Conservation (phyloP, 345 rosid species). For the Salix koriyanagi region DNA sequence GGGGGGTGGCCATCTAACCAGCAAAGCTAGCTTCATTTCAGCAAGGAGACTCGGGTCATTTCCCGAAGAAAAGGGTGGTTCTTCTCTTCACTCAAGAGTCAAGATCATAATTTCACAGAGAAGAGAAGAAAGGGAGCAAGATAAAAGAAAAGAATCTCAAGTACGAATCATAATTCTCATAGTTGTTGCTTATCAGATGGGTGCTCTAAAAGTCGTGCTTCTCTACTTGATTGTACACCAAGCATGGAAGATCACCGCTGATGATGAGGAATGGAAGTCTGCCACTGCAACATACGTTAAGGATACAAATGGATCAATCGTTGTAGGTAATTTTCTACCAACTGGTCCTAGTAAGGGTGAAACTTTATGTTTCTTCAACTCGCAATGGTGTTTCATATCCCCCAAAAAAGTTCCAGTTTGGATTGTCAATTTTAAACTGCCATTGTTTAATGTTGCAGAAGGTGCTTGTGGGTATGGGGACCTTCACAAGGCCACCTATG, state of each 20-base stretch:
- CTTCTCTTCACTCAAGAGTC: neutral
- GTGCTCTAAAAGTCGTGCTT: constrained; percentile 27
- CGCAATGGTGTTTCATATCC: neutral
- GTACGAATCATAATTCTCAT: constrained; percentile 10
- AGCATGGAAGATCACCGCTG: constrained; percentile 29
- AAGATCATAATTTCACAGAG: neutral
- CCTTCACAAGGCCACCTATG: constrained; percentile 64
- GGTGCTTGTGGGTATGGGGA: constrained; percentile 97
- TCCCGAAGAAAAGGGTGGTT: neutral
- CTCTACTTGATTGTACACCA: constrained; percentile 35
- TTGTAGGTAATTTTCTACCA: constrained; percentile 43
- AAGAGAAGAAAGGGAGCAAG: neutral
- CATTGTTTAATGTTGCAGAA: constrained; percentile 39
- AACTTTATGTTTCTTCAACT: neutral
- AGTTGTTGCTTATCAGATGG: constrained; percentile 31
- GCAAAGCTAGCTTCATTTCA: neutral
- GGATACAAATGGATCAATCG: constrained; percentile 58
- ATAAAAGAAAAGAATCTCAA: constrained; percentile 7
- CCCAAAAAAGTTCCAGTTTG: neutral
- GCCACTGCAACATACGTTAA: constrained; percentile 80
- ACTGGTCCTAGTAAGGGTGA: neutral
- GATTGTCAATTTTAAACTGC: neutral
- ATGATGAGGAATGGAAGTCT: constrained; percentile 61
- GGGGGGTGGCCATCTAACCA: neutral
- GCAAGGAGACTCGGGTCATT: constrained; percentile 29